These are phyloP conservation scores for Stephanodiscus minutulus DNA, from an alignment of 108 stramenopile genomes.

Conservation along the genomic window DNA sequence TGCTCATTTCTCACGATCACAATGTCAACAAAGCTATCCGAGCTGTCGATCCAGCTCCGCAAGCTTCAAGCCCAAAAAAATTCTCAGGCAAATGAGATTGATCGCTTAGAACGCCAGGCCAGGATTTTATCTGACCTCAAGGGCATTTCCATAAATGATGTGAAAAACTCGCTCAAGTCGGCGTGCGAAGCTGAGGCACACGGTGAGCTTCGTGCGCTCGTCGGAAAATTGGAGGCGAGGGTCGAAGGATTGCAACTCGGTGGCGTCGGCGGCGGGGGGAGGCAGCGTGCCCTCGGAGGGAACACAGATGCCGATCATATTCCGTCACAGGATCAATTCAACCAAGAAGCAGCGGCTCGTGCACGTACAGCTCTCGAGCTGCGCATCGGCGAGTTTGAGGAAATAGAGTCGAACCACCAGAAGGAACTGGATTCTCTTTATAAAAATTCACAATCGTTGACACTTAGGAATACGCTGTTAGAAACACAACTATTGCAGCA, in stretches of 20 bases:
- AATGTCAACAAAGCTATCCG: conserved; percentile 50
- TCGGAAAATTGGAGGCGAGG: conserved; percentile 58
- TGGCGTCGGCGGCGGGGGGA: neutral
- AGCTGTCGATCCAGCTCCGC: conserved; percentile 75
- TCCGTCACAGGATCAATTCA: conserved; percentile 30
- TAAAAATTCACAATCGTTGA: conserved; percentile 40
- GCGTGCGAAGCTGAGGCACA: conserved; percentile 78
- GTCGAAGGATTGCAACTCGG: conserved; percentile 44
- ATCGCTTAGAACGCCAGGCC: conserved; percentile 72
- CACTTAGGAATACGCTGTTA: conserved; percentile 46
- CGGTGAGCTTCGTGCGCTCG: conserved; percentile 60
- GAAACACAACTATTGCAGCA: conserved; percentile 50
- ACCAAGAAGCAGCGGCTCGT: conserved; percentile 48
- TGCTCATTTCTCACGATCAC: too few relatives aligned
- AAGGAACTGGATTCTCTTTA: conserved; percentile 60
- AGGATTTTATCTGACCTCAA: conserved; percentile 70
- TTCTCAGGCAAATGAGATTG: conserved; percentile 58
- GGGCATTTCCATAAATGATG: conserved; percentile 62
- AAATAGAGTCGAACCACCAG: conserved; percentile 60
- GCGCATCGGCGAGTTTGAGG: conserved; percentile 81
- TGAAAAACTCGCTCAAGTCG: conserved; percentile 57
- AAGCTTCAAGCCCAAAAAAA: conserved; percentile 72
- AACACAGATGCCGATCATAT: conserved; percentile 7
- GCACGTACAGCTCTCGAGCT: conserved; percentile 64
- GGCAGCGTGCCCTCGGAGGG: neutral